phyloP scores from a whole-genome alignment of 2,329 filamentous ascomycete genomes.

The Aspergillus novofumigatus region DNA sequence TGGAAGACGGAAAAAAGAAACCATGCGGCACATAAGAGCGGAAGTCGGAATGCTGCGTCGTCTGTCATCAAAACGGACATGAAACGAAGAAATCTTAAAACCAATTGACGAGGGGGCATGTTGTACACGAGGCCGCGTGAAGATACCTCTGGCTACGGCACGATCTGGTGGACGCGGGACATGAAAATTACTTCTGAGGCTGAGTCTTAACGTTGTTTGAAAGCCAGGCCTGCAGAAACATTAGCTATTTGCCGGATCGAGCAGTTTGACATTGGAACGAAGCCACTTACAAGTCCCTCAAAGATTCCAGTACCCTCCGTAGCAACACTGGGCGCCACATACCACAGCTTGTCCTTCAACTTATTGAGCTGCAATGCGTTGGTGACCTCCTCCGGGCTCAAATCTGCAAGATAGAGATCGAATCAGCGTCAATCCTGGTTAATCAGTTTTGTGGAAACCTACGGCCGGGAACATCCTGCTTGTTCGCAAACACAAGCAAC shows the following conservation, averaged over 20 bases:
- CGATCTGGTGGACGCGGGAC: conserved; percentile 5
- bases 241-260: conserved; percentile 6
- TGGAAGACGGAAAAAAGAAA: conserved; percentile 17
- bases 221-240: conserved; percentile 59
- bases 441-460: conserved; percentile 27
- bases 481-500: conserved; percentile 95
- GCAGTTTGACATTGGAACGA: not conserved
- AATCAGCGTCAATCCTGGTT: conserved; percentile 2
- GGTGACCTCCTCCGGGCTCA: conserved; percentile 76
- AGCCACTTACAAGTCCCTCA: conserved; percentile 63
- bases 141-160: conserved; percentile 16
- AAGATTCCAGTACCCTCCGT: conserved; percentile 76
- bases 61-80: conserved; percentile 40
- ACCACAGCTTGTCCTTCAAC: conserved; percentile 80
- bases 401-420: conserved; percentile 50
- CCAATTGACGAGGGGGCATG: conserved; percentile 21
- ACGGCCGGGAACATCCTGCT: conserved; percentile 90
- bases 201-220: conserved; percentile 74
- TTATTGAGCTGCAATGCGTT: conserved; percentile 71
- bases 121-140: conserved; percentile 31
- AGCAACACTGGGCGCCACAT: conserved; percentile 77
- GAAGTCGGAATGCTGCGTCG: conserved; percentile 38
- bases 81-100: conserved; percentile 27
- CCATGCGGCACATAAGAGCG: conserved; percentile 18
- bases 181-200: conserved; percentile 34